These are phyloP conservation scores for Ophiocordyceps robertsii DNA, from an alignment of 2,329 filamentous ascomycete species.

Conservation along the genomic window DNA sequence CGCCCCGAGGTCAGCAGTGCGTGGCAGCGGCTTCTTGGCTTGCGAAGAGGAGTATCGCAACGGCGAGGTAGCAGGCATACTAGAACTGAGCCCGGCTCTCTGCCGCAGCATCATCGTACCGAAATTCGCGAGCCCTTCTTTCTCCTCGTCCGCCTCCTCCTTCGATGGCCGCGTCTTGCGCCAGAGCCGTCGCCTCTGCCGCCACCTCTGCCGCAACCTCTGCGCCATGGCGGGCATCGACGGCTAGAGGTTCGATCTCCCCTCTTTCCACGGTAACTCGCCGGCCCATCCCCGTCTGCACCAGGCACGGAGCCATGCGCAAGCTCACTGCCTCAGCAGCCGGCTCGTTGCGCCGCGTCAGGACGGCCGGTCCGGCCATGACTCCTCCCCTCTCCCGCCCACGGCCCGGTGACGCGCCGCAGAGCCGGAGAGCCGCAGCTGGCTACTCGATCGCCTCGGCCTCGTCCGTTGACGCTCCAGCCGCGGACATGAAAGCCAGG, in stretches of 20 bases:
- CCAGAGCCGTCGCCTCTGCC: conserved; percentile 7
- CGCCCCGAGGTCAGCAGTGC: not conserved
- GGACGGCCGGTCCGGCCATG: not conserved
- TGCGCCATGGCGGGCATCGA: conserved; percentile 7
- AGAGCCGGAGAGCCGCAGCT: conserved; percentile 1
- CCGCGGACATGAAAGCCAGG: conserved; percentile 5
- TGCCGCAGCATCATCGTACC: too few species aligned
- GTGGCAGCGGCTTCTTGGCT: not conserved
- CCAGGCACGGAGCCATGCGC: not conserved
- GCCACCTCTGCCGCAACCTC: conserved; percentile 7
- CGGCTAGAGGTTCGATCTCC: conserved; percentile 1
- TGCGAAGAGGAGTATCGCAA: too few species aligned
- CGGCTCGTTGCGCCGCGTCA: not conserved
- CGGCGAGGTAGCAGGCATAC: too few species aligned
- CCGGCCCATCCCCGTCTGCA: not conserved
- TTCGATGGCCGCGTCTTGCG: conserved; percentile 7
- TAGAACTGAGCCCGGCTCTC: too few species aligned
- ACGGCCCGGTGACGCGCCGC: conserved; percentile 9
- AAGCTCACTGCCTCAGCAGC: not conserved
- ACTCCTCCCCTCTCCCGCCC: not conserved
- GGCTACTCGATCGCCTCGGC: conserved; percentile 7
- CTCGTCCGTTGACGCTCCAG: too few species aligned
- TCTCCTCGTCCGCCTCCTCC: not conserved
- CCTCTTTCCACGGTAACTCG: not conserved
- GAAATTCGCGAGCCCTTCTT: not conserved